Conservation (phyloP, 495 filamentous ascomycete genomes). For the Neurospora africana region DNA sequence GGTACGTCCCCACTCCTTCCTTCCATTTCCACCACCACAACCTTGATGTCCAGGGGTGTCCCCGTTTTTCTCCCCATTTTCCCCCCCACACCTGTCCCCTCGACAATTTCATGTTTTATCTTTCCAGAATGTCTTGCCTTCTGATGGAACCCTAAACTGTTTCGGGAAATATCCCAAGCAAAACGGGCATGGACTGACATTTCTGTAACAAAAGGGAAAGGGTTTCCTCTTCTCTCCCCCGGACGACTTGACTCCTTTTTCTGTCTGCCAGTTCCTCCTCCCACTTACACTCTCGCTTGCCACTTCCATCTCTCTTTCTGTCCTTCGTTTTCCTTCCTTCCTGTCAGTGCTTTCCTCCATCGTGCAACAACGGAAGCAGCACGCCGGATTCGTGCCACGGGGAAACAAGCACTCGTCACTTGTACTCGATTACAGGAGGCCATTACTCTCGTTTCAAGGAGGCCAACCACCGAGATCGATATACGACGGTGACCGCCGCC, state of each 20-base stretch:
- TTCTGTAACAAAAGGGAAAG: not conserved
- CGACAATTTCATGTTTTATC: not conserved
- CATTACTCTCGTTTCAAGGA: not conserved
- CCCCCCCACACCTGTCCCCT: not conserved
- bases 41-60: not conserved
- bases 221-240: not conserved
- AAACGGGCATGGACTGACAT: not conserved
- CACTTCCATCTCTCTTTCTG: not conserved
- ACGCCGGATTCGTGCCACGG: not conserved
- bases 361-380: not conserved
- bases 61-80: not conserved
- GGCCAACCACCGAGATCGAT: not conserved
- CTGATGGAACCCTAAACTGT: not conserved
- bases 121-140: conserved; percentile 1
- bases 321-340: not conserved
- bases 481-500: not conserved
- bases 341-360: not conserved
- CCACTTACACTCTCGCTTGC: not conserved
- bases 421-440: not conserved
- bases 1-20: not conserved
- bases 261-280: not conserved
- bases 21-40: not conserved
- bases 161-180: not conserved
- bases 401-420: not conserved
- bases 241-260: not conserved